A percentile compares a stretch with the other conserved stretches of the same genome.
phyloP scores from a whole-genome alignment of 257 asterid genomes.

The Plantago elongata region DNA sequence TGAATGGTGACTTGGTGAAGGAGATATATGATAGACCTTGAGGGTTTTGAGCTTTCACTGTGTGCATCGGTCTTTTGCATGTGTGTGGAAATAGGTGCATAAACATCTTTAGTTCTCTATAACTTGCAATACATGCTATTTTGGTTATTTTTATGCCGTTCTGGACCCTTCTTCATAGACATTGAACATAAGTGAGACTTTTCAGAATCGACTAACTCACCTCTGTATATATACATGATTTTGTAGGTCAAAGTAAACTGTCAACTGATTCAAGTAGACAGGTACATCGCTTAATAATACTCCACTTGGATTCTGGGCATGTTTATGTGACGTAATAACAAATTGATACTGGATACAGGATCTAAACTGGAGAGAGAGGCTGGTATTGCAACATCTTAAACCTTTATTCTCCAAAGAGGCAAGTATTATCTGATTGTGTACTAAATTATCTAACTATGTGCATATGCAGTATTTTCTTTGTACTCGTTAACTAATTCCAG shows the following conservation, averaged over 20 bases:
- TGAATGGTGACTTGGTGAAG: too few species aligned
- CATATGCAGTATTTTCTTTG: neutral
- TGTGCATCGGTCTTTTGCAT: neutral
- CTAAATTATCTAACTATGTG: slow-evolving; percentile 9
- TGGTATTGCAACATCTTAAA: slow-evolving; percentile 46
- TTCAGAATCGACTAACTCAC: too few species aligned
- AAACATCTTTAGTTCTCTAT: too few species aligned
- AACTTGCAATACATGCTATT: too few species aligned
- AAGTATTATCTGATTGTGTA: slow-evolving; percentile 18
- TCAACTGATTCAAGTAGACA: neutral
- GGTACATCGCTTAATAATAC: slow-evolving; percentile 1
- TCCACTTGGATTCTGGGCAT: neutral
- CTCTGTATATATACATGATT: neutral
- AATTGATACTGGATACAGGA: slow-evolving; percentile 28
- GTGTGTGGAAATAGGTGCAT: slow-evolving; percentile 2
- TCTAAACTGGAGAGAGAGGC: slow-evolving; percentile 50
- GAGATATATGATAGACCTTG: too few species aligned
- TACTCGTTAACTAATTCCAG: slow-evolving; percentile 18
- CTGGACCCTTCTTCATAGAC: neutral
- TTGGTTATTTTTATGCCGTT: neutral
- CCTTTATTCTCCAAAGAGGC: slow-evolving; percentile 51
- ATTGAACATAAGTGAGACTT: neutral
- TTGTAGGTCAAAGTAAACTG: slow-evolving; percentile 8
- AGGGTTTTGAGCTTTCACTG: too few species aligned
- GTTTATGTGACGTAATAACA: neutral